Evolutionary conservation across 139 green algal species (phyloP).

Genomic region (Coelastrella sp.): DNA sequence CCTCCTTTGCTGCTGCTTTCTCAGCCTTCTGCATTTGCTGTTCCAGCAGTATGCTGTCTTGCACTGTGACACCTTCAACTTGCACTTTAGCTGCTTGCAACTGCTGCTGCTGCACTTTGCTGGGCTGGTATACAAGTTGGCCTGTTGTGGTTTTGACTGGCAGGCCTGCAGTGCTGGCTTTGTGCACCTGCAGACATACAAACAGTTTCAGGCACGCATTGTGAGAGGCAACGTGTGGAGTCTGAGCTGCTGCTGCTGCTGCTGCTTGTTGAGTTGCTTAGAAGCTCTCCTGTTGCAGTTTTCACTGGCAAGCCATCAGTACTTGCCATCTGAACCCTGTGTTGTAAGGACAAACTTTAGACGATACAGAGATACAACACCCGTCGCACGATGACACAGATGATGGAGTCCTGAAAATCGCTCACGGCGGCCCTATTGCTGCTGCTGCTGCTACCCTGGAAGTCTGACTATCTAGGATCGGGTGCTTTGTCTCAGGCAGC

Average conservation of each 20-base stretch:
- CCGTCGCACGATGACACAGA: too few relatives aligned
- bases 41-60: slow-evolving; percentile 64
- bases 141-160: slow-evolving; percentile 72
- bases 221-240: too few relatives aligned
- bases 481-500: too few relatives aligned
- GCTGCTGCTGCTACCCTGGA: too few relatives aligned
- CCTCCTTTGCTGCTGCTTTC: not conserved
- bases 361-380: too few relatives aligned
- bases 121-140: slow-evolving; percentile 59
- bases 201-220: too few relatives aligned
- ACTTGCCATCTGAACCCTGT: too few relatives aligned
- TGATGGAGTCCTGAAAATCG: too few relatives aligned
- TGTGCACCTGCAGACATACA: not conserved
- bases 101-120: slow-evolving; percentile 36
- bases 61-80: slow-evolving; percentile 65
- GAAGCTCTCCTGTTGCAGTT: not conserved
- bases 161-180: slow-evolving; percentile 46
- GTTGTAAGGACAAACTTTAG: too few relatives aligned
- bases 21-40: slow-evolving; percentile 8
- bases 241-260: too few relatives aligned
- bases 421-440: too few relatives aligned
- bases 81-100: slow-evolving; percentile 28
- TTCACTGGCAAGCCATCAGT: not conserved
- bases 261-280: not conserved
- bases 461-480: too few relatives aligned